phyloP scores from a whole-genome alignment of 169 alveolate species.

The Plasmodium fragile region DNA sequence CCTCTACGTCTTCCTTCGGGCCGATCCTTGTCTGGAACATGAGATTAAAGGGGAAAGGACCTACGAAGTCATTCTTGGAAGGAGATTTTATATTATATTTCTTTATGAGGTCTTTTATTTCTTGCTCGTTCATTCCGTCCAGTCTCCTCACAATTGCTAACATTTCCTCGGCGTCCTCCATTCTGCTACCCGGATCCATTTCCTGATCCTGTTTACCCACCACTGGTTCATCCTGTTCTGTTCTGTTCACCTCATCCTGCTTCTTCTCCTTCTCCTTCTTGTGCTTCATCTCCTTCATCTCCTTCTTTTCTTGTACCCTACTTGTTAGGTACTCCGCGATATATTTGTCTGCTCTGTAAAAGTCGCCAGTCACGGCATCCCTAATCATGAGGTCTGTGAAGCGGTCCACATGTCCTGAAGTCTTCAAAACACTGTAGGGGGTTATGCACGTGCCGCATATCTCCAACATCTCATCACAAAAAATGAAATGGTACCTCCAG shows the following conservation, averaged over 20 bases:
- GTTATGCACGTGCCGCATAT: constrained; percentile 92
- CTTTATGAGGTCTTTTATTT: constrained; percentile 88
- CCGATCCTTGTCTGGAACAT: constrained; percentile 97
- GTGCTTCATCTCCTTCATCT: neutral
- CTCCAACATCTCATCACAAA: constrained; percentile 97
- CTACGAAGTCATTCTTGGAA: constrained; percentile 92
- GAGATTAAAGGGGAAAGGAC: constrained; percentile 96
- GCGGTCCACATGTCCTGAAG: constrained; percentile 98
- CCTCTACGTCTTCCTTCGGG: constrained; percentile 87
- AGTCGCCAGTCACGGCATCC: constrained; percentile 90
- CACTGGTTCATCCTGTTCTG: constrained; percentile 29
- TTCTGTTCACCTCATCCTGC: neutral
- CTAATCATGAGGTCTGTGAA: constrained; percentile 98
- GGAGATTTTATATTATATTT: constrained; percentile 92
- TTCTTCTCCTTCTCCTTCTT: neutral
- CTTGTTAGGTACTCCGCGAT: constrained; percentile 74
- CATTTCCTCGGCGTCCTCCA: constrained; percentile 82
- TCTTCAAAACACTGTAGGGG: constrained; percentile 94
- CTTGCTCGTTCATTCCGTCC: constrained; percentile 89
- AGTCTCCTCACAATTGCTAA: constrained; percentile 83
- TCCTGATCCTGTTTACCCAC: constrained; percentile 1
- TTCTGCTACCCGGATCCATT: constrained; percentile 2
- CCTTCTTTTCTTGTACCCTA: constrained; percentile 12
- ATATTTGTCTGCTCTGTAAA: constrained; percentile 93
- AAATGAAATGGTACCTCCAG: constrained; percentile 97